Percentiles rank a stretch among this genome's conserved stretches.
Evolutionary conservation across 176 grass and related monocot species (phyloP).

Genomic region (Raddia guianensis): DNA sequence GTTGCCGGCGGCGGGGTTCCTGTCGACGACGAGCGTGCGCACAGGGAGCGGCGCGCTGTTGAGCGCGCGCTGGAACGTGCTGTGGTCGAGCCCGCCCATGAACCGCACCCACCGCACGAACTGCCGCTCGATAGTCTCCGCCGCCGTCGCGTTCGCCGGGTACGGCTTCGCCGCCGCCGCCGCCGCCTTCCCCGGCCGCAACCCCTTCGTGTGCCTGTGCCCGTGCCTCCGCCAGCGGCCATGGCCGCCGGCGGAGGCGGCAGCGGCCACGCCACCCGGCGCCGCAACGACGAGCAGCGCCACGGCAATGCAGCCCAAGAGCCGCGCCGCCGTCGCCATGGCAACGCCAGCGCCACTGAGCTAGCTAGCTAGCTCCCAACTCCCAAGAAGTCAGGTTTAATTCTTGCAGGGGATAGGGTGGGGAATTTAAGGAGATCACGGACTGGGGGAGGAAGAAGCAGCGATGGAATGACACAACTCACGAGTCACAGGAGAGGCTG

Average conservation of each 20-base stretch:
- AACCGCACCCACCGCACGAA: conserved; percentile 83
- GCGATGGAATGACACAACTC: conserved; percentile 34
- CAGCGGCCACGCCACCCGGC: conserved; percentile 17
- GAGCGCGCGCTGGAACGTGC: conserved; percentile 54
- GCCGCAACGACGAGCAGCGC: neutral
- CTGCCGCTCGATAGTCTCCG: conserved; percentile 59
- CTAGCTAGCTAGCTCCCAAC: neutral
- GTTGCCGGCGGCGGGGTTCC: conserved; percentile 50
- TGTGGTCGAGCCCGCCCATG: conserved; percentile 62
- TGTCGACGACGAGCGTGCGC: conserved; percentile 71
- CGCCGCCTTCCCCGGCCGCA: conserved; percentile 43
- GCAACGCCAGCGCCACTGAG: neutral
- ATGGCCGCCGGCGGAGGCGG: neutral
- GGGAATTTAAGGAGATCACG: conserved; percentile 51
- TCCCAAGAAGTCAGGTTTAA: neutral
- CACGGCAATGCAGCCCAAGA: neutral
- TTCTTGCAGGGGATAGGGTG: neutral
- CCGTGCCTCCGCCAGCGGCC: conserved; percentile 9
- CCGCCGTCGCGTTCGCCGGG: conserved; percentile 57
- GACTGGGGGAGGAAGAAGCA: neutral
- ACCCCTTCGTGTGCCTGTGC: conserved; percentile 50
- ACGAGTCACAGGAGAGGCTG: conserved; percentile 28
- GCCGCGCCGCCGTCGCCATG: neutral
- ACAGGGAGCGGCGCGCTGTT: conserved; percentile 54
- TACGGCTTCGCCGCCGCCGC: conserved; percentile 43